Evolutionary conservation across 1,284 basidiomycete species (phyloP), one percentile per base, ranked within the genome.

Genomic region (Cryptococcus amylolentus): DNA sequence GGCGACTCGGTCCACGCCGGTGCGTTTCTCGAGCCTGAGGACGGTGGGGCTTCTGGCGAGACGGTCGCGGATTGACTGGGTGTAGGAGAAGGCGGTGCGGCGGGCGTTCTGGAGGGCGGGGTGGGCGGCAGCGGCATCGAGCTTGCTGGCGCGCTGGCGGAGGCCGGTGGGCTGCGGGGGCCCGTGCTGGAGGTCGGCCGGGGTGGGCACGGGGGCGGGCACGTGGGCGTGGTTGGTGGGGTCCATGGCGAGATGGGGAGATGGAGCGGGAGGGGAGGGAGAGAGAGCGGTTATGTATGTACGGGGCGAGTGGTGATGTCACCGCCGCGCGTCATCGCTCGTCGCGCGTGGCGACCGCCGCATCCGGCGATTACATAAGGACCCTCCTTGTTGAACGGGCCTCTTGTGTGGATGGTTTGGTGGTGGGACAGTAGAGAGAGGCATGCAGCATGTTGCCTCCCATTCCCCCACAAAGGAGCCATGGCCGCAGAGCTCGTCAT

Each of bases 1-100:
- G 14, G 52, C 38, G 20, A 73, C 66, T 5, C 72, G 61, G 53
- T 75, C 73, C 28, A 75, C 57, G 14, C 65, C 65, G 1, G 62
- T 66, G 26, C 62, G 52, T 54, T 63, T 64, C 66, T 72, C 73
- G 14, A 66, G 56, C 20, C 63, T 51, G 23, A 56, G 23, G 38
- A 75, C 56, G 8, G 60, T 54, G 27, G 59, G 58, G 50, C 57
- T 65, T 48, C 64, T 57, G 31, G 70, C 71, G 8, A 72, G 56
- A 18, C 57, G 28, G 28, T 67, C 63, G 38, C 73, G 61, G 38
- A 68, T 55, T 4, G 55, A 60, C 16, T 56, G 55, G 14, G 66
- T 58, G 49, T 72, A 65, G 35, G 56, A 57, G 42, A 65, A 43
- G 8, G 68, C 68, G 2, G 50, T 53, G 5, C 54, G 54, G 45